Evolutionary conservation across 2,329 filamentous ascomycete species (phyloP), one percentile per base, ranked within the genome.

Genomic region (Grosmannia huntii): DNA sequence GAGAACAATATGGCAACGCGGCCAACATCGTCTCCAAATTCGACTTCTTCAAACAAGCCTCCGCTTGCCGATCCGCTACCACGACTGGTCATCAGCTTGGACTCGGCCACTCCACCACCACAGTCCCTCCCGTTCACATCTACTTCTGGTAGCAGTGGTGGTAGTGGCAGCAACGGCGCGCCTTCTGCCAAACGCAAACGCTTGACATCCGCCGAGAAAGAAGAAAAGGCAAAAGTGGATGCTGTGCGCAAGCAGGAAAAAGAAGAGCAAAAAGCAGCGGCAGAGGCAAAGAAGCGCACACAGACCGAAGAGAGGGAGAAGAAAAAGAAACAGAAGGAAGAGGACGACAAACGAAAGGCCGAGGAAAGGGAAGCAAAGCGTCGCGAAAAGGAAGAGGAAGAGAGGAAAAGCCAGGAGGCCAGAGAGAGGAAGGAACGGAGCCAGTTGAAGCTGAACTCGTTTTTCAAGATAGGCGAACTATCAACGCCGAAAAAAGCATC

Each of bases 361-460:
- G 69, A 73, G 52, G 74, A 77, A 61, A 70, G 69, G 12, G 72
- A 73, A 16, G 73, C 73, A 60, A 79, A 78, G 66, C 75, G 72
- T 63, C 70, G 70, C 33, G 75, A 78, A 62, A 78, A 76, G 65
- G 78, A 80, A 61, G 77, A 81, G 48, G 76, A 79, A 49, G 76
- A 77, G 50, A 68, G 70, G 50, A 69, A 67, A 53, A 53, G 67
- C 2, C 68, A 72, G 60, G 70, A 73, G 41, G 72, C 73, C 53
- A 75, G 77, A 64, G 74, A 76, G 27, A 80, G 74, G 63, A 80
- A 76, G 66, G 72, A 73, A n/a, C 69, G 73, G 16, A 75, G 69
- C 56, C 79, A 76, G 68, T 70, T 70, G 64, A 75, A 68, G 60
- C 71, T 81, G 16, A 74, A 70, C 52, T 70, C 66, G 48, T 78